Conservation (phyloP, 2,329 filamentous ascomycete genomes). For the Sporothrix brasiliensis region DNA sequence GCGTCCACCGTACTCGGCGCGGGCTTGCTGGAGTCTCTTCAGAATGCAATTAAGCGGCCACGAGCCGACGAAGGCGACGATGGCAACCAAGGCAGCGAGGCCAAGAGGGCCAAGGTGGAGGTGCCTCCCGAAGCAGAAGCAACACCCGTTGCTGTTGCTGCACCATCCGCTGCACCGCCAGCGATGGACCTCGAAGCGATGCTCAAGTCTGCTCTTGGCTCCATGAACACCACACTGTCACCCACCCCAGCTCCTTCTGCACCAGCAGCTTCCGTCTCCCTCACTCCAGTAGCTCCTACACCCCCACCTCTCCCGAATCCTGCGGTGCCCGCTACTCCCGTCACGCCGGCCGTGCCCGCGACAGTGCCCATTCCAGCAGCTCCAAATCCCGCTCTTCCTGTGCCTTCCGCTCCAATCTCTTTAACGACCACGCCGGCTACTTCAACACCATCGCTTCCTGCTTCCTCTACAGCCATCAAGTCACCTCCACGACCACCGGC, state of each 20-base stretch:
- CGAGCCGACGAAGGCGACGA: constrained; percentile 1
- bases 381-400: neutral
- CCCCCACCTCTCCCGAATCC: constrained; percentile 9
- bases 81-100: constrained; percentile 3
- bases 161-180: neutral
- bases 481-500: neutral
- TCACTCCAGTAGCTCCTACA: neutral
- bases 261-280: neutral
- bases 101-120: constrained; percentile 40
- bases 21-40: constrained; percentile 31
- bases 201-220: constrained; percentile 41
- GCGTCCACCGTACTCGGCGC: constrained; percentile 11
- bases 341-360: neutral
- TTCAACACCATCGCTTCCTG: constrained; percentile 18
- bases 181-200: constrained; percentile 40
- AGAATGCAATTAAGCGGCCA: constrained; percentile 38
- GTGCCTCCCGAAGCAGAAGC: constrained; percentile 19
- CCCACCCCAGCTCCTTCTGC: constrained; percentile 32
- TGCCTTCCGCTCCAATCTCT: neutral
- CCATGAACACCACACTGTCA: constrained; percentile 30
- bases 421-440: constrained; percentile 3
- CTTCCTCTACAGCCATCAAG: neutral
- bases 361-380: neutral
- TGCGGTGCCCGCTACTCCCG: neutral
- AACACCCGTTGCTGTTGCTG: neutral